Conservation (phyloP, 257 asterid species). For the Rauvolfia tetraphylla region DNA sequence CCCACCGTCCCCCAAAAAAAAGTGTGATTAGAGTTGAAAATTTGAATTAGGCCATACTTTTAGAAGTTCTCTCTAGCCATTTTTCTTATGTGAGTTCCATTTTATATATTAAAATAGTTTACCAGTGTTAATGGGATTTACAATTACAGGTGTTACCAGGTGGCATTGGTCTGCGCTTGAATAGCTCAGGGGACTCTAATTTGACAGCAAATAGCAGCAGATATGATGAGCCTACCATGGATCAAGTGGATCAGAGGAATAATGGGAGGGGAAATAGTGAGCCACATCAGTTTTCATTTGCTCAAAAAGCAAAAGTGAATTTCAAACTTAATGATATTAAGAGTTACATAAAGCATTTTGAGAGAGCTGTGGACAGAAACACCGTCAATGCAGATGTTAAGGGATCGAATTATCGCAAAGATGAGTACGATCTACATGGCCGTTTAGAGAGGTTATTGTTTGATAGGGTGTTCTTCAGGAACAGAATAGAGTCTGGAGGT, state of each 20-base stretch:
- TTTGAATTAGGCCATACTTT: too few relatives aligned
- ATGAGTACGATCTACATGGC: conserved; percentile 34
- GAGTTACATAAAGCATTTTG: conserved; percentile 57
- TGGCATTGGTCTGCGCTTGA: conserved; percentile 16
- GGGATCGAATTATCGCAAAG: conserved; percentile 40
- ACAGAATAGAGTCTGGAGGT: conserved; percentile 58
- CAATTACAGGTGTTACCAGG: conserved; percentile 8
- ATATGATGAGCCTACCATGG: conserved; percentile 5
- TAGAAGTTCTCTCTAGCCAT: too few relatives aligned
- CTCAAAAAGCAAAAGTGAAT: conserved; percentile 27
- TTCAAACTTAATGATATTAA: conserved; percentile 32
- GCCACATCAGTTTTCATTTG: conserved; percentile 40
- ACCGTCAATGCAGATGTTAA: conserved; percentile 19
- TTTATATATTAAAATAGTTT: not conserved
- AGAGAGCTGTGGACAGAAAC: conserved; percentile 32
- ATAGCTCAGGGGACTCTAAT: conserved; percentile 31
- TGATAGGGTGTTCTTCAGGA: conserved; percentile 47
- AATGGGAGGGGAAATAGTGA: conserved; percentile 20
- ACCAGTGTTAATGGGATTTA: not conserved
- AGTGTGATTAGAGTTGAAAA: too few relatives aligned
- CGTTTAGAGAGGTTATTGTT: conserved; percentile 37
- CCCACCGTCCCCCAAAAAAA: too few relatives aligned
- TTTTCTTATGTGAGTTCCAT: too few relatives aligned
- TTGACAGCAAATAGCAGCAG: conserved; percentile 31
- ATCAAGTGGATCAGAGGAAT: conserved; percentile 11